Evolutionary conservation across 495 filamentous ascomycete species (phyloP), one percentile per base, ranked within the genome.

Genomic region (Talaromyces borbonicus): DNA sequence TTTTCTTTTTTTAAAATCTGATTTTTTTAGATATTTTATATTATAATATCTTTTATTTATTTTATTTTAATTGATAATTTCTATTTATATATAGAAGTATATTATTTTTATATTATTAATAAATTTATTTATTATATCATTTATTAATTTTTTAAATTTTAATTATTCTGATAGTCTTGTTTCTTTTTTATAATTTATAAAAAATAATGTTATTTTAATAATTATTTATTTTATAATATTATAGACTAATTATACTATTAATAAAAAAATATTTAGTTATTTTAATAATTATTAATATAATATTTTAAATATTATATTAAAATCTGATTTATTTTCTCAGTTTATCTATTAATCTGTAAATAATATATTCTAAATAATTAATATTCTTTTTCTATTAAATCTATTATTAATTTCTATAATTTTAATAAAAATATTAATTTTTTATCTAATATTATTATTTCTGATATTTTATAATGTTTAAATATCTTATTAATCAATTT

Each of bases 341-440:
- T 63, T 23, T 63, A 52, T 0, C 60, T 48, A 52, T 65, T 50
- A 0, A 56, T 63, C 35, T 61, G 33, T 0, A 58, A 52, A 25
- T 68, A 25, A 18, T 27, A 44, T 14, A 25, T 25, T n/a, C 23
- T 44, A n/a, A 25, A 44, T n/a, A 44, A 14, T 30, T 25, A 11
- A 3, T 29, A 25, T n/a, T 36, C 33, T 36, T 14, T 14, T 36
- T 14, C 33, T 14, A 36, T 36, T 8, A 36, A 14, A n/a, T 31
- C 29, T n/a, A n/a, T n/a, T n/a, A n/a, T n/a, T n/a, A n/a, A n/a
- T n/a, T n/a, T n/a, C n/a, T 11, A 29, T 29, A 29, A 11, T 29
- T 29, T 29, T 29, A 29, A 29, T 29, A 11, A 5, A 11, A 29
- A 29, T 29, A 11, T 29, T 6, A 11, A 11, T 29, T 11, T 11